Evolutionary conservation across 352 stramenopile species (phyloP).

Genomic region (Phytophthora colocasiae): DNA sequence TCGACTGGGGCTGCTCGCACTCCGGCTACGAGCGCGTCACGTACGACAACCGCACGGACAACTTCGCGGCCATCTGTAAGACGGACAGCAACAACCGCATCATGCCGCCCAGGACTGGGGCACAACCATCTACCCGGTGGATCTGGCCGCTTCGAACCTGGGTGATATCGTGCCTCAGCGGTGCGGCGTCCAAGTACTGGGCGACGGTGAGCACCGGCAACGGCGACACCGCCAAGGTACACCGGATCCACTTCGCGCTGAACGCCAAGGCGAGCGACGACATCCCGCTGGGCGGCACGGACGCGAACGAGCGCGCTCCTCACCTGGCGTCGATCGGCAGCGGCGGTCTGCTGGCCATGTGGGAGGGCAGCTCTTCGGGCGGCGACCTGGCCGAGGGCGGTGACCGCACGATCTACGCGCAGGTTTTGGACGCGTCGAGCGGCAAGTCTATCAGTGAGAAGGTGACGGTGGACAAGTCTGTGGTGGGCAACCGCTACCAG

Average conservation of each 20-base stretch:
- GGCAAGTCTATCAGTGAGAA: slow-evolving; percentile 53
- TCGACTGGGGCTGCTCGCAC: slow-evolving; percentile 69
- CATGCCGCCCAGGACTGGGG: slow-evolving; percentile 61
- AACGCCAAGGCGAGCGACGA: slow-evolving; percentile 54
- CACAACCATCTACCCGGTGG: slow-evolving; percentile 65
- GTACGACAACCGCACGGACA: slow-evolving; percentile 52
- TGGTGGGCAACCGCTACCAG: slow-evolving; percentile 72
- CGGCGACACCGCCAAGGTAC: slow-evolving; percentile 54
- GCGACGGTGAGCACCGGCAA: slow-evolving; percentile 65
- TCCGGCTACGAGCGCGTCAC: slow-evolving; percentile 67
- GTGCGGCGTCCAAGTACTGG: slow-evolving; percentile 51
- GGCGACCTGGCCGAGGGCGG: slow-evolving; percentile 41
- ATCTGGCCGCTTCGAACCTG: slow-evolving; percentile 54
- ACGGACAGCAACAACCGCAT: slow-evolving; percentile 79
- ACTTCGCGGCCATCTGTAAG: slow-evolving; percentile 67
- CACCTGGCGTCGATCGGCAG: slow-evolving; percentile 52
- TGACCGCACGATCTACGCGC: slow-evolving; percentile 54
- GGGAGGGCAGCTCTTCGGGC: slow-evolving; percentile 51
- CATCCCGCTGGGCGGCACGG: slow-evolving; percentile 55
- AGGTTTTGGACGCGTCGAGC: slow-evolving; percentile 53
- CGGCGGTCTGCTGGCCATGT: slow-evolving; percentile 53
- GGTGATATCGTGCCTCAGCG: slow-evolving; percentile 58
- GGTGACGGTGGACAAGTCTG: slow-evolving; percentile 46
- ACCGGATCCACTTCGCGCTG: slow-evolving; percentile 66
- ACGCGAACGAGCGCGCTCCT: slow-evolving; percentile 59